Percentiles rank a stretch among this genome's conserved stretches.
Conservation (phyloP, 1,284 basidiomycete genomes). For the Apiotrichum gamsii region DNA sequence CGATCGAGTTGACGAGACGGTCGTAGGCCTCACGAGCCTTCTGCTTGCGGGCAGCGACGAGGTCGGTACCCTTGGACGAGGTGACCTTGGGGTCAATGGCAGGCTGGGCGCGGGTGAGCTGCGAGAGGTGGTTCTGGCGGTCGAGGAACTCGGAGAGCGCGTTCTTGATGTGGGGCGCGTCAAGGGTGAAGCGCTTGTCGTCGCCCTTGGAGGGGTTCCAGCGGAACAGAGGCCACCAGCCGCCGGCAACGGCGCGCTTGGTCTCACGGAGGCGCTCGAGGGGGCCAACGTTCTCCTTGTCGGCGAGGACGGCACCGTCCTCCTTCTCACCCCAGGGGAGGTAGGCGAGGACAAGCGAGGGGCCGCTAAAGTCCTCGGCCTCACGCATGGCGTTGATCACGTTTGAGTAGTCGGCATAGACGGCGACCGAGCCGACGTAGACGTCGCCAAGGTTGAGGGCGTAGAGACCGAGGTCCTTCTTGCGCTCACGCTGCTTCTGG, state of each 20-base stretch:
- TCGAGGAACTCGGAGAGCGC: slow-evolving; percentile 94
- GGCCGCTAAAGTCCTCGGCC: slow-evolving; percentile 83
- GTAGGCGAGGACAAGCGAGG: slow-evolving; percentile 89
- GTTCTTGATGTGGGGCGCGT: slow-evolving; percentile 89
- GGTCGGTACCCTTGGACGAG: slow-evolving; percentile 71
- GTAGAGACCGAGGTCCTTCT: slow-evolving; percentile 91
- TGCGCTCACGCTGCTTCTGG: slow-evolving; percentile 52
- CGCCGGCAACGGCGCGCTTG: slow-evolving; percentile 90
- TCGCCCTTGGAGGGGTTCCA: slow-evolving; percentile 89
- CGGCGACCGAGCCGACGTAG: slow-evolving; percentile 90
- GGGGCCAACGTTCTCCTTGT: slow-evolving; percentile 58
- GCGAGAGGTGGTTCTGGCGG: slow-evolving; percentile 90
- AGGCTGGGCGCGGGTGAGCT: slow-evolving; percentile 72
- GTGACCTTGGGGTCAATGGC: slow-evolving; percentile 78
- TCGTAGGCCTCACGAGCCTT: slow-evolving; percentile 83
- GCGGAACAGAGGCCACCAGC: slow-evolving; percentile 97
- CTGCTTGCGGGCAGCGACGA: slow-evolving; percentile 75
- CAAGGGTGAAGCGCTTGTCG: slow-evolving; percentile 79
- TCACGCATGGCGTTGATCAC: slow-evolving; percentile 88
- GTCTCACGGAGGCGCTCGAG: slow-evolving; percentile 93
- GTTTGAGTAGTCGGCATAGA: slow-evolving; percentile 92
- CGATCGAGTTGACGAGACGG: slow-evolving; percentile 73
- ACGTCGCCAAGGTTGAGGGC: slow-evolving; percentile 98
- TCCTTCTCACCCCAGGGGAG: slow-evolving; percentile 66
- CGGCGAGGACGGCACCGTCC: slow-evolving; percentile 63